Percentiles rank a stretch among this genome's conserved stretches.
Evolutionary conservation across 441 rosid genomes (phyloP).

Genomic region (Hura crepitans): DNA sequence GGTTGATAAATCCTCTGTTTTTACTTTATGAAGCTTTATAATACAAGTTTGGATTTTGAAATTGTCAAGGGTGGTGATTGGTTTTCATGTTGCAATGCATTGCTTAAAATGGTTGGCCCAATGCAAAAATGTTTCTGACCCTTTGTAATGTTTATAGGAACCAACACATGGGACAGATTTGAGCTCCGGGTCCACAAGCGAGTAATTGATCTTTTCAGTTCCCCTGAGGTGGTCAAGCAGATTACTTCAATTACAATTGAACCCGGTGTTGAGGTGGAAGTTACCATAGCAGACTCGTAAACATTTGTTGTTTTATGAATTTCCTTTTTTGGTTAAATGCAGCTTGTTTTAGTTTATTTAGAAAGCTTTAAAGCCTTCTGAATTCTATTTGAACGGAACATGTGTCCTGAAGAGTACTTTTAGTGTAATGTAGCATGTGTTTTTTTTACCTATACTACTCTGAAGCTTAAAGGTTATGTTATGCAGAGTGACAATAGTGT

Average conservation of each 20-base stretch:
- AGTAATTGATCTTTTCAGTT: constrained; percentile 39
- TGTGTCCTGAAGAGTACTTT: constrained; percentile 6
- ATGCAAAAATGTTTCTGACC: constrained; percentile 1
- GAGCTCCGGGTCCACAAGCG: constrained; percentile 51
- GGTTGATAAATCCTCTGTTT: neutral
- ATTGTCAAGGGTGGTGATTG: neutral
- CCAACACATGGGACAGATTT: constrained; percentile 44
- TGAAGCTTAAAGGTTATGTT: constrained; percentile 13
- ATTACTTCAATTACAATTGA: constrained; percentile 44
- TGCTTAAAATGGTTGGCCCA: neutral
- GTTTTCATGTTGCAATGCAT: neutral
- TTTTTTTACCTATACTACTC: constrained; percentile 16
- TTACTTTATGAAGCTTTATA: neutral
- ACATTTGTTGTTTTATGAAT: constrained; percentile 3
- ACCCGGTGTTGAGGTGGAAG: constrained; percentile 49
- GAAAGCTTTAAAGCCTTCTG: constrained; percentile 1
- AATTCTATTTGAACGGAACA: constrained; percentile 13
- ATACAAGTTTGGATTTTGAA: neutral
- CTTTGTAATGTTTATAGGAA: constrained; percentile 25
- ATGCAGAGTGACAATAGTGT: constrained; percentile 24
- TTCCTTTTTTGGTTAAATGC: constrained; percentile 12
- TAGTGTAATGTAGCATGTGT: constrained; percentile 19
- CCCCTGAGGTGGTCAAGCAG: constrained; percentile 46
- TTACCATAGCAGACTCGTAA: constrained; percentile 40
- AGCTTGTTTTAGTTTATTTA: constrained; percentile 19